phyloP scores from a whole-genome alignment of 2,329 filamentous ascomycete species.

The Penicillium concentricum region DNA sequence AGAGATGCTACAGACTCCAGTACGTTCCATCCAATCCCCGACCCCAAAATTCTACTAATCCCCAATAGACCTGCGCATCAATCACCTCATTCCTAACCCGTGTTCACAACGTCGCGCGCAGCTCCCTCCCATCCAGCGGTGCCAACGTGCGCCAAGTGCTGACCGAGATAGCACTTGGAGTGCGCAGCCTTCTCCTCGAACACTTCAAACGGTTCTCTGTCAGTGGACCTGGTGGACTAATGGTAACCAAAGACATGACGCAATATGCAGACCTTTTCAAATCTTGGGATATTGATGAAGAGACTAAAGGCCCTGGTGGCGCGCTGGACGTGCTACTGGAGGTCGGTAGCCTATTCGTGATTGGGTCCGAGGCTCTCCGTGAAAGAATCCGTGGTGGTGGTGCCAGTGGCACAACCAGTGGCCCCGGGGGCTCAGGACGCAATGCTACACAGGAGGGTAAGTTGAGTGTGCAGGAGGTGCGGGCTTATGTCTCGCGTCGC shows the following conservation, averaged over 20 bases:
- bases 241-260: conserved; percentile 94
- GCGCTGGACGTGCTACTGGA: conserved; percentile 85
- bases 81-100: conserved; percentile 78
- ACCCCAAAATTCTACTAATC: not conserved
- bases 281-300: conserved; percentile 72
- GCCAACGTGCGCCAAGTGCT: conserved; percentile 80
- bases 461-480: conserved; percentile 54
- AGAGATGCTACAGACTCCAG: conserved; percentile 76
- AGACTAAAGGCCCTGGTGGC: conserved; percentile 49
- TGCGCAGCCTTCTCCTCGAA: conserved; percentile 77
- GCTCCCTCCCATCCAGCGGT: conserved; percentile 63
- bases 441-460: conserved; percentile 51
- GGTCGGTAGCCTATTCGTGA: conserved; percentile 93
- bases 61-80: conserved; percentile 65
- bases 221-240: conserved; percentile 87
- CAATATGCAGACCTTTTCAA: conserved; percentile 86
- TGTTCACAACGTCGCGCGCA: conserved; percentile 61
- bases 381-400: conserved; percentile 66
- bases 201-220: conserved; percentile 95
- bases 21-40: conserved; percentile 26
- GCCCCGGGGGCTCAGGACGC: conserved; percentile 46
- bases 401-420: conserved; percentile 42
- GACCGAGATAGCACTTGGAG: conserved; percentile 76
- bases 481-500: conserved; percentile 77
- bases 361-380: conserved; percentile 74